phyloP scores from a whole-genome alignment of 140 eudicot genomes.

The Stevia rebaudiana region DNA sequence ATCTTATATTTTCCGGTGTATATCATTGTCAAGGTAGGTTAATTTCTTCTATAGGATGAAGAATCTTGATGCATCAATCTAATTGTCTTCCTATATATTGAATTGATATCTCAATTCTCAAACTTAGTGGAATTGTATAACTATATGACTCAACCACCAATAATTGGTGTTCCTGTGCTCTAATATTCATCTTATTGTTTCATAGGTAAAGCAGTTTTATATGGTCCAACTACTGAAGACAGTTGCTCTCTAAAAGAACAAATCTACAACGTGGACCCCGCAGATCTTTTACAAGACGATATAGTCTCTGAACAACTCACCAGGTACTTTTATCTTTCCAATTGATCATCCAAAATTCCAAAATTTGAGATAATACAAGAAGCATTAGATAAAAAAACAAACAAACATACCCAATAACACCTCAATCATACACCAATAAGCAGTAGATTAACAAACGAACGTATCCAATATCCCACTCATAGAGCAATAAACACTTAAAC shows the following conservation, averaged over 20 bases:
- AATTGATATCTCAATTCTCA: neutral
- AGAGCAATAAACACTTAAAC: no score
- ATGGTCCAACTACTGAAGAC: conserved; percentile 21
- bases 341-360: neutral
- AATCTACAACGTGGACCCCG: conserved; percentile 15
- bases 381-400: neutral
- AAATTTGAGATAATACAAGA: neutral
- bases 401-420: no score
- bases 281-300: conserved; percentile 64
- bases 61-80: neutral
- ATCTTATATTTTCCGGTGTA: neutral
- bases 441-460: no score
- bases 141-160: neutral
- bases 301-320: conserved; percentile 94
- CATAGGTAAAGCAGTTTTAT: conserved; percentile 23
- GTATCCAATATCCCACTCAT: no score
- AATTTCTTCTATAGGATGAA: neutral
- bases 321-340: conserved; percentile 44
- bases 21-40: neutral
- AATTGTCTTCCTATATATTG: neutral
- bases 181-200: conserved; percentile 5
- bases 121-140: neutral
- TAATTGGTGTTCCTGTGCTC: conserved; percentile 4
- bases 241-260: conserved; percentile 16
- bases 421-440: no score